phyloP scores from a whole-genome alignment of 495 filamentous ascomycete species.

The Bathelium albidoporum region DNA sequence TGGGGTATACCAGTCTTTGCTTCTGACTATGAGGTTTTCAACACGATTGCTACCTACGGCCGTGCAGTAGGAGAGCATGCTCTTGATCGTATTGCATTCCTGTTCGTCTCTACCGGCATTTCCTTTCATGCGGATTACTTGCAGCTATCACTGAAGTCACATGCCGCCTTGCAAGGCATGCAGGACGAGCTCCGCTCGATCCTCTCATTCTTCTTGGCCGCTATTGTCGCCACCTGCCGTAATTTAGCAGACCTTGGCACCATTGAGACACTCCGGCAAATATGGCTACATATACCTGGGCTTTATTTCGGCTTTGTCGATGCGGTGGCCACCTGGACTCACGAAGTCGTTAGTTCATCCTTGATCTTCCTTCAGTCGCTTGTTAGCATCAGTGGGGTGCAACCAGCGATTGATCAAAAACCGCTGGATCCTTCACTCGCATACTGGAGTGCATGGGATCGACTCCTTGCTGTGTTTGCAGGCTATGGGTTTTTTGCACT shows the following conservation, averaged over 20 bases:
- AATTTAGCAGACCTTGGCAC: background rate
- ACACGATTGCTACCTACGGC: conserved; percentile 13
- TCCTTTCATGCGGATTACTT: conserved; percentile 17
- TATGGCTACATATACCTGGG: background rate
- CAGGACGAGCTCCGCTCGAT: conserved; percentile 13
- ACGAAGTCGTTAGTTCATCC: background rate
- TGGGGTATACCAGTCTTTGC: conserved; percentile 12
- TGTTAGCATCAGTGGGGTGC: background rate
- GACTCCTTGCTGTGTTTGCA: conserved; percentile 65
- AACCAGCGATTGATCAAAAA: background rate
- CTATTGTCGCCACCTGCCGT: background rate
- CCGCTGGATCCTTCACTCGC: conserved; percentile 52
- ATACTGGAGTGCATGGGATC: conserved; percentile 67
- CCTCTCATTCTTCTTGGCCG: background rate
- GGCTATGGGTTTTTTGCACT: conserved; percentile 70
- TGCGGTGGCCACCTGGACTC: background rate
- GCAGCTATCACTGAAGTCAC: conserved; percentile 22
- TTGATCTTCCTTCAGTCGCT: background rate
- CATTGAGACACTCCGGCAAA: background rate
- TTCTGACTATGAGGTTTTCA: conserved; percentile 8
- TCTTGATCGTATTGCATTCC: conserved; percentile 14
- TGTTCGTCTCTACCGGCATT: conserved; percentile 8
- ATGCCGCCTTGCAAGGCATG: conserved; percentile 21
- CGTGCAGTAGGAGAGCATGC: conserved; percentile 17
- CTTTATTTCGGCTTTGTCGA: background rate